Percentiles rank a stretch among this genome's conserved stretches.
Conservation (phyloP, 1,284 basidiomycete genomes). For the Ustilago trichophora region DNA sequence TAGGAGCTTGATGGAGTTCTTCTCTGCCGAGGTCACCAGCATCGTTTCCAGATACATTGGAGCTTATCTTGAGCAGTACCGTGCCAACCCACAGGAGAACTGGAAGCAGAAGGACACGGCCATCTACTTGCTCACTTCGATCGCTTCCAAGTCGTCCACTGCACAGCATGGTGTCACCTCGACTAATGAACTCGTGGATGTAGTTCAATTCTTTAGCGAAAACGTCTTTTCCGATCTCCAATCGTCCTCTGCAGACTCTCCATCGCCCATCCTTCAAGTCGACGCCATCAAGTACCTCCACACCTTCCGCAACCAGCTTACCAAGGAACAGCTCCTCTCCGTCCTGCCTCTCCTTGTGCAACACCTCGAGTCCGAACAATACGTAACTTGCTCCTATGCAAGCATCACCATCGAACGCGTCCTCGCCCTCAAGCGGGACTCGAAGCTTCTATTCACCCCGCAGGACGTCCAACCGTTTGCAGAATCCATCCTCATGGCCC, state of each 20-base stretch:
- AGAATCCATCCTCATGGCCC: conserved; percentile 77
- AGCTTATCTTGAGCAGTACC: conserved; percentile 75
- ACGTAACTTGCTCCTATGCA: conserved; percentile 69
- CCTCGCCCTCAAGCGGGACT: conserved; percentile 79
- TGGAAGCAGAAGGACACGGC: conserved; percentile 97
- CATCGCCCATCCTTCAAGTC: conserved; percentile 84
- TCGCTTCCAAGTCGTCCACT: conserved; percentile 88
- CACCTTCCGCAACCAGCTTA: conserved; percentile 91
- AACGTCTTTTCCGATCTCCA: conserved; percentile 90
- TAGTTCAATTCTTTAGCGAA: conserved; percentile 93
- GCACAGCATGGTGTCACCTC: conserved; percentile 80
- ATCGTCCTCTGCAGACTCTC: conserved; percentile 70
- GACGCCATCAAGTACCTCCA: conserved; percentile 78
- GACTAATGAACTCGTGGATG: conserved; percentile 89
- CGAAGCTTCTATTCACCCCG: conserved; percentile 75
- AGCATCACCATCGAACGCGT: conserved; percentile 69
- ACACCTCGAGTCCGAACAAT: conserved; percentile 73
- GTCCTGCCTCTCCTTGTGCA: conserved; percentile 88
- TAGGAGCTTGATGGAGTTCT: conserved; percentile 82
- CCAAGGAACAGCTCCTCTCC: conserved; percentile 89
- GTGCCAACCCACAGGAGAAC: conserved; percentile 73
- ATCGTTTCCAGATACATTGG: conserved; percentile 85
- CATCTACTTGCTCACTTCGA: conserved; percentile 89
- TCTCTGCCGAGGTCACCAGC: conserved; percentile 82
- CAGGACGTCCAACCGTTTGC: conserved; percentile 86